Conservation (phyloP, 106 monocot species). For the Phalaenopsis equestris region DNA sequence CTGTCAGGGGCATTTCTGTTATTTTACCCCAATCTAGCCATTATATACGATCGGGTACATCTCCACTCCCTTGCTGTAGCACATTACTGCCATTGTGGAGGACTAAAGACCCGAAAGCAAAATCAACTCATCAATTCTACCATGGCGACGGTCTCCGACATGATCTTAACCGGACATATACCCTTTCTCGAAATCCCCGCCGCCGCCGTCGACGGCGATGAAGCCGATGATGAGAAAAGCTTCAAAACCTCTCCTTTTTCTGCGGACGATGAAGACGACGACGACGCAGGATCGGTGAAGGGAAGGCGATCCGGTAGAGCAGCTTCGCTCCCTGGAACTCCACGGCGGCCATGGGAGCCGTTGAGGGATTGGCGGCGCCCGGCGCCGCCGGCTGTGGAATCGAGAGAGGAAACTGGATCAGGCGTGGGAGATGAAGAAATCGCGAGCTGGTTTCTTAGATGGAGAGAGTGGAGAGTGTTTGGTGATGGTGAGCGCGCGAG, state of each 20-base stretch:
- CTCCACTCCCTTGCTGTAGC: too few species aligned
- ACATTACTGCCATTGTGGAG: too few species aligned
- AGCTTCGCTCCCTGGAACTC: conserved; percentile 9
- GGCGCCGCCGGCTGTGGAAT: conserved; percentile 2
- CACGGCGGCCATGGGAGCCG: background rate
- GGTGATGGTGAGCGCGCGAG: conserved; percentile 15
- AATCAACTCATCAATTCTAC: too few species aligned
- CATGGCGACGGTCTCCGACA: background rate
- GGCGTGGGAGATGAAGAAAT: conserved; percentile 7
- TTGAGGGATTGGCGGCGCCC: background rate
- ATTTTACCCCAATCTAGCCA: too few species aligned
- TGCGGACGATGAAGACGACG: background rate
- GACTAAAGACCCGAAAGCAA: too few species aligned
- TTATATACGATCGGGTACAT: too few species aligned
- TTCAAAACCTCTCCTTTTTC: background rate
- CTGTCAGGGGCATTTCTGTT: too few species aligned
- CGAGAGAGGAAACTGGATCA: conserved; percentile 5
- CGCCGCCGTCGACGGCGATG: background rate
- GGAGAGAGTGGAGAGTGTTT: background rate
- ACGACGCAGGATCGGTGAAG: background rate
- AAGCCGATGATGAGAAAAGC: background rate
- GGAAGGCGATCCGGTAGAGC: background rate
- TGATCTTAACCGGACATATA: background rate
- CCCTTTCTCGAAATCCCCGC: background rate
- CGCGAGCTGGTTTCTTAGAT: background rate